Evolutionary conservation across 148 eudicot species (phyloP).

Genomic region (Selenicereus undatus): DNA sequence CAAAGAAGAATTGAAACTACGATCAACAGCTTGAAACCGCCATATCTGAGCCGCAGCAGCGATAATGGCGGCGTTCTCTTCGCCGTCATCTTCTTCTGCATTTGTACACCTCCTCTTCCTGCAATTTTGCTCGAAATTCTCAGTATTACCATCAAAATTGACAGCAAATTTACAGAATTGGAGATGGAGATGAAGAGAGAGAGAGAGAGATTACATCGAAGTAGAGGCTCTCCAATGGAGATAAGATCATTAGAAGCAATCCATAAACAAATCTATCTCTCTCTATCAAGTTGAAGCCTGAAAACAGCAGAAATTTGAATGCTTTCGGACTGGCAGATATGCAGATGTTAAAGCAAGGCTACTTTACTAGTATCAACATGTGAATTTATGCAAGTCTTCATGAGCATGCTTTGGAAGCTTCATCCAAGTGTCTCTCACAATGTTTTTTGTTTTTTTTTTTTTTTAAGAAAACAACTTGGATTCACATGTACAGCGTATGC

Average conservation of each 20-base stretch:
- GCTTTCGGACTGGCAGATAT: neutral
- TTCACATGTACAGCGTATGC: too few species aligned
- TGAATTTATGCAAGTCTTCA: too few species aligned
- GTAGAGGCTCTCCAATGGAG: constrained; percentile 25
- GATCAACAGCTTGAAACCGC: constrained; percentile 38
- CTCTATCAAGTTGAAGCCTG: neutral
- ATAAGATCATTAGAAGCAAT: neutral
- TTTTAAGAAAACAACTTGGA: too few species aligned
- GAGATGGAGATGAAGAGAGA: neutral
- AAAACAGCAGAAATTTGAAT: constrained; percentile 6
- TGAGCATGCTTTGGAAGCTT: too few species aligned
- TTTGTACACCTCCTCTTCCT: constrained; percentile 24
- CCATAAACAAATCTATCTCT: neutral
- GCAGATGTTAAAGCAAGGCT: neutral
- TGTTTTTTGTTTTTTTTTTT: too few species aligned
- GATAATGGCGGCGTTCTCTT: constrained; percentile 20
- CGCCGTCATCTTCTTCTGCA: constrained; percentile 15
- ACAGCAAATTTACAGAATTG: neutral
- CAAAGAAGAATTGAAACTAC: constrained; percentile 32
- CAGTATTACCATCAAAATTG: neutral
- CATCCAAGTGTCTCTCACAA: too few species aligned
- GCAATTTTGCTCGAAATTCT: constrained; percentile 10
- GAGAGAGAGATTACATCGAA: constrained; percentile 25
- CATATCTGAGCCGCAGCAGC: constrained; percentile 10
- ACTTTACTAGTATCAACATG: too few species aligned